These are phyloP conservation scores for Marasmius fiardii DNA, from an alignment of 1,284 basidiomycete genomes.

Conservation along the genomic window DNA sequence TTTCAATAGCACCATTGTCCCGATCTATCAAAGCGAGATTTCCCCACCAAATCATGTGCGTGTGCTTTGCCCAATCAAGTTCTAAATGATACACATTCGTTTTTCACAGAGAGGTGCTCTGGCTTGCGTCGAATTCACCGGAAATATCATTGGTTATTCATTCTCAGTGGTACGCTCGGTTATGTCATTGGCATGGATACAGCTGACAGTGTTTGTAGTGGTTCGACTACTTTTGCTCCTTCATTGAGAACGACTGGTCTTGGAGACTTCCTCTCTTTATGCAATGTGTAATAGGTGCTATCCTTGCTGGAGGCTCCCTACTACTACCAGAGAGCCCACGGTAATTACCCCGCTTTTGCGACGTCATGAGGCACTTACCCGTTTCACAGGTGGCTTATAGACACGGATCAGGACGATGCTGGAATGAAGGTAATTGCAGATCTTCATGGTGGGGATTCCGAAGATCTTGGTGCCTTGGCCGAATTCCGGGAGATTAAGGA, in stretches of 20 bases:
- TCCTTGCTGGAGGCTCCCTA: conserved; percentile 82
- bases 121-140: conserved; percentile 97
- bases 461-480: conserved; percentile 68
- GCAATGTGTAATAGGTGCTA: conserved; percentile 86
- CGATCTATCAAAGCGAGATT: conserved; percentile 97
- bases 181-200: background rate
- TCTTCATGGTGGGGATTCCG: conserved; percentile 83
- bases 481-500: conserved; percentile 95
- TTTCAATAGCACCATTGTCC: conserved; percentile 81
- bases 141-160: conserved; percentile 93
- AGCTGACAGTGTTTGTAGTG: conserved; percentile 51
- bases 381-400: conserved; percentile 79
- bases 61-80: conserved; percentile 11
- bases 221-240: conserved; percentile 95
- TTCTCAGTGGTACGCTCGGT: conserved; percentile 78
- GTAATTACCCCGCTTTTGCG: conserved; percentile 31
- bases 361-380: background rate
- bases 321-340: conserved; percentile 92
- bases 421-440: conserved; percentile 90
- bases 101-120: conserved; percentile 68
- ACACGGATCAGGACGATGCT: conserved; percentile 82
- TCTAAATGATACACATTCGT: background rate
- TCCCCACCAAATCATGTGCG: conserved; percentile 90
- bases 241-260: conserved; percentile 75
- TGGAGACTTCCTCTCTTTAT: conserved; percentile 86